Conservation (phyloP, 2,329 filamentous ascomycete genomes). For the Hirsutella thompsonii region DNA sequence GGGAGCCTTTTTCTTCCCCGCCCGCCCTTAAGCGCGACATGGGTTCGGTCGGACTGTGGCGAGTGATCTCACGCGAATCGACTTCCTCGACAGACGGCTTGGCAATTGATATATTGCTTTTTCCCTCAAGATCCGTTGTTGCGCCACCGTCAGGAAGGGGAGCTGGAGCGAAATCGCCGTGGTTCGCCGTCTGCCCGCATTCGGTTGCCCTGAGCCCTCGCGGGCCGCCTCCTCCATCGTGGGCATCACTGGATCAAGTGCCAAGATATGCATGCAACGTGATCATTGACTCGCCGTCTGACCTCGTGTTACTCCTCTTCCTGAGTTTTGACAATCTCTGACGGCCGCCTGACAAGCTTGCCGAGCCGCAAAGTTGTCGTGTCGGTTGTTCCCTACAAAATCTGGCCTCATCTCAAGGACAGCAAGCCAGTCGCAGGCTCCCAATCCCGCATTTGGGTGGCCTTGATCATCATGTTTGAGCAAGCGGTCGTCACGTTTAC, state of each 20-base stretch:
- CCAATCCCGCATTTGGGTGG: not conserved
- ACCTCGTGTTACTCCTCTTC: not conserved
- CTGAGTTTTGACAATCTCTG: not conserved
- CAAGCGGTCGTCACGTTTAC: slow-evolving; percentile 13
- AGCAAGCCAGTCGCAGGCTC: not conserved
- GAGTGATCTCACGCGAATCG: too few relatives aligned
- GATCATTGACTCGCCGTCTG: not conserved
- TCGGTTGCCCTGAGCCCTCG: not conserved
- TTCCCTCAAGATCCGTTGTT: too few relatives aligned
- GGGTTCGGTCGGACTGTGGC: too few relatives aligned
- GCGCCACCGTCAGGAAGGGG: too few relatives aligned
- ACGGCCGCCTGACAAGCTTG: not conserved
- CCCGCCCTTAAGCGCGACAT: too few relatives aligned
- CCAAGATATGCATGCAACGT: slow-evolving; percentile 1
- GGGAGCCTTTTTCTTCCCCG: too few relatives aligned
- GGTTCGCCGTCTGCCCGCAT: not conserved
- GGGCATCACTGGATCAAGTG: not conserved
- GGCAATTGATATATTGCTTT: too few relatives aligned
- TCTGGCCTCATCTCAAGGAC: not conserved
- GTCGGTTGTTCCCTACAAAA: not conserved
- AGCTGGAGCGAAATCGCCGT: not conserved
- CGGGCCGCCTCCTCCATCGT: not conserved
- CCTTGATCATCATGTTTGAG: slow-evolving; percentile 11
- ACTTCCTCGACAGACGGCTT: too few relatives aligned
- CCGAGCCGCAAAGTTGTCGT: not conserved